Base-by-base conservation (phyloP, 495 filamentous ascomycete species). In the Neurospora sp. region DNA sequence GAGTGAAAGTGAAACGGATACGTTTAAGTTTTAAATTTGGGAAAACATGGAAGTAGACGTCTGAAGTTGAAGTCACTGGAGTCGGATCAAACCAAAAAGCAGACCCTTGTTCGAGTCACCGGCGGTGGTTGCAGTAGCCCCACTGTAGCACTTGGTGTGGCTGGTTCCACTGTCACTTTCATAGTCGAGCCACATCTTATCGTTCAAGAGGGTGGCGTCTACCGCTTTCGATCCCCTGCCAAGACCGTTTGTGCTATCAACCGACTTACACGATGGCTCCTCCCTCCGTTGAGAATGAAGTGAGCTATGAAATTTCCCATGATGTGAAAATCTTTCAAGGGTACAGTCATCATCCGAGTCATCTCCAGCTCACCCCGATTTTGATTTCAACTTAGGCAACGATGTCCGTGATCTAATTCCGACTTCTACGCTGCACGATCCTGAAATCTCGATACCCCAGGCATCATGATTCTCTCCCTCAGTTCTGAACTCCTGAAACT, bases 261-360 rank as follows among this genome's bases (percentile, higher is more conserved):
- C 17, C 24, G 24, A 62, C 54, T 62, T 34, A 62, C 7, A 59
- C 54, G 48, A 62, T 62, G 2, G 54, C 54, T 31, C 13, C 54
- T 62, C 34, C 48, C 48, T 59, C 13, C 6, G 24, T 62, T 34
- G 54, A 59, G 24, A 31, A 0, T 17, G 0, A 31, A 62, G 24
- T 9, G 54, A 31, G 24, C n/a, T n/a, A n/a, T n/a, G n/a, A n/a
- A n/a, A 17, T 62, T 17, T 34, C 2, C 45, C 24, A 62, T 4
- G 0, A 31, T 9, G 28, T 62, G 24, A 48, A 48, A 24, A 24
- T 48, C 2, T 24, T 45, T 3, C 2, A 24, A 10, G 9, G 0
- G 10, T 5, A 54, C n/a, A 54, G 0, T 4, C 17, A 13, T 0
- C 0, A 10, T 28, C 0, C 28, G 13, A 62, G 28, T 0, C 2